Evolutionary conservation across 306 rosid species (phyloP).

Genomic region (Lagenaria siceraria): DNA sequence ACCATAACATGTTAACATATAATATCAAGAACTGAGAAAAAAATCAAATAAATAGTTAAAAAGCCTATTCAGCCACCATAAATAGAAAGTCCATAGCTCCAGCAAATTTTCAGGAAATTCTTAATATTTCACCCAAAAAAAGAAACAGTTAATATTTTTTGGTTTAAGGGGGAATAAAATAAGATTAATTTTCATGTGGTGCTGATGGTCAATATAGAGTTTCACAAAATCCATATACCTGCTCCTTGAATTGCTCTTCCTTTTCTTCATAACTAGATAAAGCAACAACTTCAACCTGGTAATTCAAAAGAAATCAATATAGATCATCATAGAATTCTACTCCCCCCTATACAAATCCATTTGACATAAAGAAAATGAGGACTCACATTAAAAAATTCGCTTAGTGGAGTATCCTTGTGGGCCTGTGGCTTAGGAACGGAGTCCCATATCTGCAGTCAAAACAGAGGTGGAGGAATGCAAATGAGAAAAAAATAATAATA

Average conservation of each 20-base stretch:
- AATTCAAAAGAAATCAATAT: neutral
- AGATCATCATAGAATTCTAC: neutral
- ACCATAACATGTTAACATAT: neutral
- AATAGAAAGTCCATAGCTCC: neutral
- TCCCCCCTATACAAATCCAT: neutral
- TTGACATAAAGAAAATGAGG: conserved; percentile 6
- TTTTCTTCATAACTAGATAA: conserved; percentile 97
- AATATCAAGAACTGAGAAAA: neutral
- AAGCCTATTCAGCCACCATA: neutral
- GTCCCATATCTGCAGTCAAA: conserved; percentile 78
- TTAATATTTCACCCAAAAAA: neutral
- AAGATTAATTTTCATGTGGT: neutral
- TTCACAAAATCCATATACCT: conserved; percentile 32
- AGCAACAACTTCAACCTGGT: conserved; percentile 93
- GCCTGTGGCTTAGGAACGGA: conserved; percentile 93
- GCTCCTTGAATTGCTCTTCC: conserved; percentile 89
- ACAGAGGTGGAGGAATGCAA: neutral
- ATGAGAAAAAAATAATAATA: neutral
- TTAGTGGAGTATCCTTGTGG: conserved; percentile 79
- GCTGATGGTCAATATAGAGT: neutral
- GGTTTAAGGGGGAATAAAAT: neutral
- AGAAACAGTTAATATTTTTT: neutral
- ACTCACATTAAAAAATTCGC: conserved; percentile 85
- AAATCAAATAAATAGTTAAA: neutral
- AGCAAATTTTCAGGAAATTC: neutral